phyloP scores from a whole-genome alignment of 805 yeast genomes.

The Groenewaldozyma tartarivorans region DNA sequence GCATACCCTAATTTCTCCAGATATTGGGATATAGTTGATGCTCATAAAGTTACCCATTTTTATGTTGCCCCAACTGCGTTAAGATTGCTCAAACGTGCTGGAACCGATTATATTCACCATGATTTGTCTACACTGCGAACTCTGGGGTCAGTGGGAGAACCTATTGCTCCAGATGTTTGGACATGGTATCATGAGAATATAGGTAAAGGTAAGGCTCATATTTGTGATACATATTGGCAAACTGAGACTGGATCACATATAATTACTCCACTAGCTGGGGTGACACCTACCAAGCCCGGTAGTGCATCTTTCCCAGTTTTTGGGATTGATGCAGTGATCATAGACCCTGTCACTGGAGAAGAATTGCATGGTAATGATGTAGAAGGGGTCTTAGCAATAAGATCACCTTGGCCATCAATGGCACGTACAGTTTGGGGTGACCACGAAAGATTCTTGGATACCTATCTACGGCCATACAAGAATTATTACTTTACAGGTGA shows the following conservation, averaged over 20 bases:
- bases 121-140: conserved; percentile 74
- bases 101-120: conserved; percentile 60
- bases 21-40: conserved; percentile 89
- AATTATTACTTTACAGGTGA: conserved; percentile 95
- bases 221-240: conserved; percentile 97
- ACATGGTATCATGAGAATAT: conserved; percentile 88
- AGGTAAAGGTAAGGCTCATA: conserved; percentile 77
- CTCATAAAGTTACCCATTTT: conserved; percentile 79
- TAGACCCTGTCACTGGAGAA: conserved; percentile 86
- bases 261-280: conserved; percentile 90
- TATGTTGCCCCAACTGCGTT: conserved; percentile 95
- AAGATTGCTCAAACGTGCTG: conserved; percentile 76
- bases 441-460: conserved; percentile 77
- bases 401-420: conserved; percentile 96
- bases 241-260: conserved; percentile 96
- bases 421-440: conserved; percentile 91
- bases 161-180: conserved; percentile 93
- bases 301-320: conserved; percentile 94
- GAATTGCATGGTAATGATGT: conserved; percentile 80
- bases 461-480: conserved; percentile 86
- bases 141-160: conserved; percentile 93
- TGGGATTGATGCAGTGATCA: conserved; percentile 81
- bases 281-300: conserved; percentile 92
- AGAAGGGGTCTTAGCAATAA: conserved; percentile 91
- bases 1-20: conserved; percentile 93